These are phyloP conservation scores for Pseudocercospora musae DNA, from an alignment of 2,329 filamentous ascomycete genomes.

Conservation along the genomic window DNA sequence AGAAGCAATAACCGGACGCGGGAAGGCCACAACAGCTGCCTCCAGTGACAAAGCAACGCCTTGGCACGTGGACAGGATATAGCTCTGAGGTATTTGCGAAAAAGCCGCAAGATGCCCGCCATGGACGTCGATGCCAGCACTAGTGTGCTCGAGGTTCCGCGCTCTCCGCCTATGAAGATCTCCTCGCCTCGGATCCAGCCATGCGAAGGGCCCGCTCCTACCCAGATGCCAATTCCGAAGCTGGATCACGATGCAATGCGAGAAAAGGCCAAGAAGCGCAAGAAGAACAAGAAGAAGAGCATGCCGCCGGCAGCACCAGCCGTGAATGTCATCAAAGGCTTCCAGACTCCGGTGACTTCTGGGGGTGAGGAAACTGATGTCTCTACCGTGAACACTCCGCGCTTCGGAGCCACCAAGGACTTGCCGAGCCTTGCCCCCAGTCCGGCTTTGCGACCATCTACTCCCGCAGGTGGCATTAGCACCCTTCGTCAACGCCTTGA, in stretches of 20 bases:
- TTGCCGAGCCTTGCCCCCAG: constrained; percentile 49
- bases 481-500: constrained; percentile 80
- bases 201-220: constrained; percentile 21
- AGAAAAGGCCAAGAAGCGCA: constrained; percentile 38
- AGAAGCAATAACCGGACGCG: background rate
- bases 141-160: constrained; percentile 28
- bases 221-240: constrained; percentile 28
- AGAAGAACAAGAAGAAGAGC: constrained; percentile 39
- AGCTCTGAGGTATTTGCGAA: background rate
- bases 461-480: constrained; percentile 67
- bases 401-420: constrained; percentile 40
- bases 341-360: constrained; percentile 51
- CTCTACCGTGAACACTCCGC: constrained; percentile 34
- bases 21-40: constrained; percentile 1
- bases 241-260: constrained; percentile 36
- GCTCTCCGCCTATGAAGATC: constrained; percentile 33
- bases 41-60: background rate
- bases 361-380: constrained; percentile 57
- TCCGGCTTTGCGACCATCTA: constrained; percentile 47
- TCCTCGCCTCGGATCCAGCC: constrained; percentile 29
- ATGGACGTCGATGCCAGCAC: constrained; percentile 35
- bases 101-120: constrained; percentile 29
- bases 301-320: constrained; percentile 39
- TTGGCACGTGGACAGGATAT: background rate
- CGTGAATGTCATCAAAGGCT: constrained; percentile 45